Evolutionary conservation across 2,329 filamentous ascomycete genomes (phyloP), one percentile per base, ranked within the genome.

Genomic region (Penicillium corylophilum): DNA sequence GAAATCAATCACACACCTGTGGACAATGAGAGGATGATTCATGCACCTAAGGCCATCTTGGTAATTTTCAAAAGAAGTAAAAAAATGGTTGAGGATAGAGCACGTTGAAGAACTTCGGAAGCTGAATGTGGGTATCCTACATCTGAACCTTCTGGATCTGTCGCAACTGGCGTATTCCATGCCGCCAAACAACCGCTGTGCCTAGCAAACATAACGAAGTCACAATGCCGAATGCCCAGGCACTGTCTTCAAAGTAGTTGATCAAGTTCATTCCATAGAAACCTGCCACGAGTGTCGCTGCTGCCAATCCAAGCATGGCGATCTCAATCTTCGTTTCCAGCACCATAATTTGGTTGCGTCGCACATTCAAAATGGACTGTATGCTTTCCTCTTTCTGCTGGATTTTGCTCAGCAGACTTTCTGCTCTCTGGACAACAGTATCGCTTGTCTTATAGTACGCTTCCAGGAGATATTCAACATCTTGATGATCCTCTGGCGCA

Each of bases 271-370:
- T 72, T 2, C 69, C 71, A 49, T 70, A 69, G 16, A 67, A 57
- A 1, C 71, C 71, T 0, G 69, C 68, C 13, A 72, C 62, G 23
- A 72, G 59, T 0, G 70, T 73, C 1, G 65, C 67, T n/a, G 59
- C 59, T 0, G 67, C 66, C n/a, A 73, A 55, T 4, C 64, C 67
- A 5, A 73, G 53, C 61, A 71, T 72, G 45, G 65, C 57, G 29
- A 72, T 71, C 55, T 71, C 69, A 24, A 73, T 57, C 54, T 67
- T 64, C 7, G 67, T 66, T 46, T 73, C 69, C 10, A 73, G 61
- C 3, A 72, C 61, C 67, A 73, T 69, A 54, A 73, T 72, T 50
- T 73, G 70, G 41, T 73, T 73, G 4, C 70, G 64, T 29, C 68
- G 66, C 38, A 71, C 69, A 31, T 67, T 64, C 35, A 73, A 48